A percentile compares a stretch with the other conserved stretches of the same genome.
These are phyloP conservation scores for Cytospora piceicola DNA, from an alignment of 2,329 filamentous ascomycete genomes.

Conservation along the genomic window DNA sequence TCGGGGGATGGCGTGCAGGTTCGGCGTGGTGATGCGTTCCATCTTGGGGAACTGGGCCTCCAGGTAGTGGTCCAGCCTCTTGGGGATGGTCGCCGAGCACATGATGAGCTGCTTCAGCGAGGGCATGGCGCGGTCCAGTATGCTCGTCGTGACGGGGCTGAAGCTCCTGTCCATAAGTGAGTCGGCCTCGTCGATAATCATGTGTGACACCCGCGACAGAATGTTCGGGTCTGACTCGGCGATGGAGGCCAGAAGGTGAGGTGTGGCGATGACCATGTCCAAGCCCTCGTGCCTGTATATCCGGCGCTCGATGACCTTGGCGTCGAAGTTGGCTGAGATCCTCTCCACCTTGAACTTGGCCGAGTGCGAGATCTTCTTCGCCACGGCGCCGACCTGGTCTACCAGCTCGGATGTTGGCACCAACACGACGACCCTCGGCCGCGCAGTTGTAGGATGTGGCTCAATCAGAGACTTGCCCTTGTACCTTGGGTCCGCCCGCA, in stretches of 20 bases:
- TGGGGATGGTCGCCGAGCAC: slow-evolving; percentile 95
- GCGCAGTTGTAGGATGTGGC: slow-evolving; percentile 72
- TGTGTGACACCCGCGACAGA: slow-evolving; percentile 84
- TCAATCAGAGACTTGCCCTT: slow-evolving; percentile 69
- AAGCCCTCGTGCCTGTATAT: slow-evolving; percentile 82
- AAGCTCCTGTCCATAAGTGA: slow-evolving; percentile 95
- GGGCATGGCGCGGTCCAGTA: slow-evolving; percentile 80
- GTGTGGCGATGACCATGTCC: slow-evolving; percentile 85
- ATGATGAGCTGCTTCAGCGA: slow-evolving; percentile 86
- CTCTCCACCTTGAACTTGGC: slow-evolving; percentile 85
- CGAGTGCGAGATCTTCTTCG: slow-evolving; percentile 81
- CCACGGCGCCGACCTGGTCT: slow-evolving; percentile 78
- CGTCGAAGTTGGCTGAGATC: slow-evolving; percentile 76
- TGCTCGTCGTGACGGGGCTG: slow-evolving; percentile 76
- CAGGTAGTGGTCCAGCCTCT: slow-evolving; percentile 85
- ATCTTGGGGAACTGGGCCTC: slow-evolving; percentile 81
- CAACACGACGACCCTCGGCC: slow-evolving; percentile 82
- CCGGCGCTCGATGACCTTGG: slow-evolving; percentile 79
- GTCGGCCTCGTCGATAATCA: slow-evolving; percentile 94
- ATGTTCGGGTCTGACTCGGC: slow-evolving; percentile 89
- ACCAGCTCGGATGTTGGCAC: slow-evolving; percentile 94
- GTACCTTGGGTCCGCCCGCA: slow-evolving; percentile 56
- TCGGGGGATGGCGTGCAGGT: slow-evolving; percentile 92
- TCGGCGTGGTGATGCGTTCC: slow-evolving; percentile 86
- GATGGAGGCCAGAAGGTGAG: slow-evolving; percentile 86